phyloP scores from a whole-genome alignment of 805 yeast genomes.

The Candida hungchunana region DNA sequence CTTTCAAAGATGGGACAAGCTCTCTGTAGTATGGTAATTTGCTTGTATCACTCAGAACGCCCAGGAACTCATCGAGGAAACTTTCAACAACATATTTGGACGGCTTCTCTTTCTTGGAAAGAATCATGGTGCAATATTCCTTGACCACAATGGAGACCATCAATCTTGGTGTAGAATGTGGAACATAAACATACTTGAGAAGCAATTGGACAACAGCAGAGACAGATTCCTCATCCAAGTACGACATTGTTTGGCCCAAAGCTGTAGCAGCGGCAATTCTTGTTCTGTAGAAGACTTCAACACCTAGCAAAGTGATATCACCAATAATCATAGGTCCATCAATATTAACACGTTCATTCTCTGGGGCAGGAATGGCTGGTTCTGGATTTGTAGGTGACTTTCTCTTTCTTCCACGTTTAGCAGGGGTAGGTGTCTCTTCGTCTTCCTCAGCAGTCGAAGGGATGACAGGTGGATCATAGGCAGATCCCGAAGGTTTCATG shows the following conservation, averaged over 20 bases:
- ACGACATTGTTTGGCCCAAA: slow-evolving; percentile 61
- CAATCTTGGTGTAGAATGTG: slow-evolving; percentile 70
- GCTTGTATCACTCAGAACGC: slow-evolving; percentile 39
- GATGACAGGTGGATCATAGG: slow-evolving; percentile 4
- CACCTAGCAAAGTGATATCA: slow-evolving; percentile 81
- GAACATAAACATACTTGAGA: slow-evolving; percentile 14
- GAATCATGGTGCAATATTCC: slow-evolving; percentile 48
- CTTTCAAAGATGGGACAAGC: slow-evolving; percentile 77
- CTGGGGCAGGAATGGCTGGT: slow-evolving; percentile 45
- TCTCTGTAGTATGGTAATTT: slow-evolving; percentile 66
- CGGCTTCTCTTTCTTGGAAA: slow-evolving; percentile 17
- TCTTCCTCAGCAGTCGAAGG: slow-evolving; percentile 5
- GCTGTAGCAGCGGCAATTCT: slow-evolving; percentile 74
- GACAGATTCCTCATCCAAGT: slow-evolving; percentile 39
- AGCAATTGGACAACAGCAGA: slow-evolving; percentile 35
- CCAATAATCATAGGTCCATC: slow-evolving; percentile 92
- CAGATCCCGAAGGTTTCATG: slow-evolving; percentile 72
- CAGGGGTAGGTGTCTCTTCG: slow-evolving; percentile 18
- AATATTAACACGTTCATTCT: slow-evolving; percentile 69
- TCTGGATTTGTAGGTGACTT: slow-evolving; percentile 30
- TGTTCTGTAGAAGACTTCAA: slow-evolving; percentile 67
- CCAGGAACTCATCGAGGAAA: slow-evolving; percentile 28
- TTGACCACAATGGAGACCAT: slow-evolving; percentile 65
- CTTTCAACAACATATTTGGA: slow-evolving; percentile 26
- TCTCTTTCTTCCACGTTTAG: slow-evolving; percentile 45